A percentile compares a stretch with the other conserved stretches of the same genome.
Conservation (phyloP, 768 basidiomycete species). For the Dentipellis sp. region DNA sequence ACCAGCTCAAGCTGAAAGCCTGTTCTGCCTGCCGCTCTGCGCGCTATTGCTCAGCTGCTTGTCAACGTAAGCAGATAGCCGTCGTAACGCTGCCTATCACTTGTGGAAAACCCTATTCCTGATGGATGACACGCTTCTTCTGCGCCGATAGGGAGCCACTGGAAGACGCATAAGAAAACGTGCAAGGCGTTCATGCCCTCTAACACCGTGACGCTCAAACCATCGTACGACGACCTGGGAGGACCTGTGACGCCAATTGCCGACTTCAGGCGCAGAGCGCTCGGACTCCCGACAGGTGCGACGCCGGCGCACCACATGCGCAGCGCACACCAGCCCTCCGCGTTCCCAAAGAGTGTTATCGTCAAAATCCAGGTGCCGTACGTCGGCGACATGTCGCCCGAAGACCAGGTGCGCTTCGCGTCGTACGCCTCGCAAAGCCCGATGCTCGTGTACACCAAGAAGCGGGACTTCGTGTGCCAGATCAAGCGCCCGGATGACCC, state of each 20-base stretch:
- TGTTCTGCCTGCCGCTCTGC: slow-evolving; percentile 42
- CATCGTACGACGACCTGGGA: slow-evolving; percentile 23
- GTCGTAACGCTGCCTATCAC: not conserved
- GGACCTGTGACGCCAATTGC: slow-evolving; percentile 18
- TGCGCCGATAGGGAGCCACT: slow-evolving; percentile 29
- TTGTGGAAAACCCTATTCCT: not conserved
- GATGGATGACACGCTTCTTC: not conserved
- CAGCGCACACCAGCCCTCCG: slow-evolving; percentile 12
- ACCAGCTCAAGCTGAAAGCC: slow-evolving; percentile 35
- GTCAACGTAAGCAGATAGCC: slow-evolving; percentile 35
- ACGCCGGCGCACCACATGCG: slow-evolving; percentile 15
- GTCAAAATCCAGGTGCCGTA: slow-evolving; percentile 48
- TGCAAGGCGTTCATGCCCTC: slow-evolving; percentile 37
- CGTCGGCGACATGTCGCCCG: not conserved
- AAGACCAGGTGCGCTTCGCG: not conserved
- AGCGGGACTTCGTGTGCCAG: slow-evolving; percentile 41
- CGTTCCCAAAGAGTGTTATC: slow-evolving; percentile 30
- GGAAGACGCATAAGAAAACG: slow-evolving; percentile 37
- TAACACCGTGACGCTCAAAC: slow-evolving; percentile 39
- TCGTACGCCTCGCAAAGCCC: not conserved
- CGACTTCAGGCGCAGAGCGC: slow-evolving; percentile 20
- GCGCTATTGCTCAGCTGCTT: slow-evolving; percentile 42
- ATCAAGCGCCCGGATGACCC: slow-evolving; percentile 25
- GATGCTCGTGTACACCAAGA: slow-evolving; percentile 43
- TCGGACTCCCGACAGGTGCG: slow-evolving; percentile 16